Conservation (phyloP, 2,329 filamentous ascomycete species). For the Xylaria sp. region DNA sequence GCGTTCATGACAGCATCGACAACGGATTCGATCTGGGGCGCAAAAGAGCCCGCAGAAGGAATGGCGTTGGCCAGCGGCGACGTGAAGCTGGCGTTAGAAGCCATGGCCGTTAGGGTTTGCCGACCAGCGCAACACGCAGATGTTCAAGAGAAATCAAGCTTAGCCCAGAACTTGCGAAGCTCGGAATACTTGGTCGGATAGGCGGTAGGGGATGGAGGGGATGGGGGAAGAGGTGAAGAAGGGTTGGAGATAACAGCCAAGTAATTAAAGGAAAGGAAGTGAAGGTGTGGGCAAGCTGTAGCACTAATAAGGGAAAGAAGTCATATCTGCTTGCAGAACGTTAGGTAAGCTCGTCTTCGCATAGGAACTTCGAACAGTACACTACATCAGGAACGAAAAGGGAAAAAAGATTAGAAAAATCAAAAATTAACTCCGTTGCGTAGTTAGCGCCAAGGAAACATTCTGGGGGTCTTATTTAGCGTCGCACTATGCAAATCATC, state of each 20-base stretch:
- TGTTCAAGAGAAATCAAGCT: background rate
- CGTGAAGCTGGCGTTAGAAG: constrained; percentile 70
- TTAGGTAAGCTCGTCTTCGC: constrained; percentile 17
- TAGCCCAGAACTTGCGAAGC: background rate
- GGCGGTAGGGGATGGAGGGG: background rate
- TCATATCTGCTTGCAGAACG: background rate
- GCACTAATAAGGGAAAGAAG: constrained; percentile 11
- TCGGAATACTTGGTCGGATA: constrained; percentile 5
- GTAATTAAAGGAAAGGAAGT: background rate
- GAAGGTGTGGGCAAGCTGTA: constrained; percentile 1
- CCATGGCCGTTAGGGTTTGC: constrained; percentile 53
- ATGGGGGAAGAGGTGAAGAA: background rate
- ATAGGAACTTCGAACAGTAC: background rate
- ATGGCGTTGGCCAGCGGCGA: constrained; percentile 74
- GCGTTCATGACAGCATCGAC: constrained; percentile 66
- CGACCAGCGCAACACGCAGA: constrained; percentile 24
- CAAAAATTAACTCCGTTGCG: background rate
- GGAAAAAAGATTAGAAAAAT: background rate
- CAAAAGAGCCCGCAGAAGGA: constrained; percentile 59
- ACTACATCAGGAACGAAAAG: background rate
- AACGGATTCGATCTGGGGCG: constrained; percentile 65
- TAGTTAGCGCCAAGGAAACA: background rate
- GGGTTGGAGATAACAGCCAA: constrained; percentile 1
- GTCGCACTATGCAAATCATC: constrained; percentile 25
- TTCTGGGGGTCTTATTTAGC: constrained; percentile 18